phyloP scores from a whole-genome alignment of 176 grass and related monocot species.

The Bothriochloa decipiens region DNA sequence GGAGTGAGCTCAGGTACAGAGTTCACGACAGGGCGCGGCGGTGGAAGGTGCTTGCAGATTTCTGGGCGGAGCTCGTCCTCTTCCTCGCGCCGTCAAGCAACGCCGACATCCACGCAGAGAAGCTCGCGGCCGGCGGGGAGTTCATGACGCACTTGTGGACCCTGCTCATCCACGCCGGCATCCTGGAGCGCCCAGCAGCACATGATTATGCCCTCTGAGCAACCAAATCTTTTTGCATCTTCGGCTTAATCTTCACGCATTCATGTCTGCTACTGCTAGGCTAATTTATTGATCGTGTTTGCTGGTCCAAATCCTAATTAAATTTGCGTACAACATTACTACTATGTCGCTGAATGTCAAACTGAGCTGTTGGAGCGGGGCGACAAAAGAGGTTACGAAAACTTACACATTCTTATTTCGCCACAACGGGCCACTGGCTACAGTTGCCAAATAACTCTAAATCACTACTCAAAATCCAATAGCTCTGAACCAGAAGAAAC shows the following conservation, averaged over 20 bases:
- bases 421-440: not conserved
- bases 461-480: not conserved
- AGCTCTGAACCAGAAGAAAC: not conserved
- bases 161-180: conserved; percentile 37
- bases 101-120: conserved; percentile 6
- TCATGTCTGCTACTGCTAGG: not conserved
- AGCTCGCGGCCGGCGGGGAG: conserved; percentile 14
- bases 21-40: not conserved
- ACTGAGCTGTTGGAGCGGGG: not conserved
- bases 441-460: not conserved
- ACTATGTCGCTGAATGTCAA: not conserved
- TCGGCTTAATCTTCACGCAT: not conserved
- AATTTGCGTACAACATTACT: not conserved
- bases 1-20: conserved; percentile 5
- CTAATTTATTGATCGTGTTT: not conserved
- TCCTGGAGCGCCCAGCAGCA: not conserved
- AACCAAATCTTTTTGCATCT: not conserved
- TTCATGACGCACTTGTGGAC: conserved; percentile 42
- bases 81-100: conserved; percentile 16
- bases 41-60: conserved; percentile 35
- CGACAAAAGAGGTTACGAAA: not conserved
- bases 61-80: conserved; percentile 27
- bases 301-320: not conserved
- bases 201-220: not conserved
- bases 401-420: not conserved